phyloP scores from a whole-genome alignment of 2,329 filamentous ascomycete species.

The Venturia effusa region DNA sequence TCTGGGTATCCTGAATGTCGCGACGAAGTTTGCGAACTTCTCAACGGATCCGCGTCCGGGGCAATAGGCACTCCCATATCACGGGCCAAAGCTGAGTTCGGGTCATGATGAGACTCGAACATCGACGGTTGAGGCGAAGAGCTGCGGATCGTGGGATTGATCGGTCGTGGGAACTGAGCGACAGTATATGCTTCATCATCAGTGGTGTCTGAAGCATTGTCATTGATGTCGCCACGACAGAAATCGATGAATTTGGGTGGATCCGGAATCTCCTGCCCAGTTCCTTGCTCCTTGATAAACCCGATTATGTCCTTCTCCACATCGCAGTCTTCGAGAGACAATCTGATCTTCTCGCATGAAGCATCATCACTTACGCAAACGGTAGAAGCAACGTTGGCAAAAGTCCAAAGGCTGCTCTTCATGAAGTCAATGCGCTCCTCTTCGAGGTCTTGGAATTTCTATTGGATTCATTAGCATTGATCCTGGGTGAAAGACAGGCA shows the following conservation, averaged over 20 bases:
- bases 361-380: conserved; percentile 96
- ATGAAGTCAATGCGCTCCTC: conserved; percentile 95
- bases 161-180: conserved; percentile 87
- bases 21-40: conserved; percentile 3
- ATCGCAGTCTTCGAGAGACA: conserved; percentile 89
- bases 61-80: conserved; percentile 42
- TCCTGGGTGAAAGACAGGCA: neutral
- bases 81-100: conserved; percentile 59
- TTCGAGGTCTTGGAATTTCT: conserved; percentile 98
- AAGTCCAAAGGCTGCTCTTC: conserved; percentile 95
- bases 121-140: conserved; percentile 92
- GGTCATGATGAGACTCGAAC: conserved; percentile 85
- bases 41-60: conserved; percentile 11
- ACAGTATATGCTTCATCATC: conserved; percentile 89
- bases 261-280: conserved; percentile 94
- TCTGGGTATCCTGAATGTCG: conserved; percentile 2
- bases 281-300: conserved; percentile 84
- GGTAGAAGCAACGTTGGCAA: conserved; percentile 93
- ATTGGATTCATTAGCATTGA: neutral
- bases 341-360: conserved; percentile 89
- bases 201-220: conserved; percentile 70
- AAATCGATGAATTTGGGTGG: conserved; percentile 99
- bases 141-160: conserved; percentile 91
- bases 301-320: conserved; percentile 86
- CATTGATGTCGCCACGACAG: conserved; percentile 73